These are phyloP conservation scores for Aureobasidium sp. DNA, from an alignment of 2,329 filamentous ascomycete species.

Conservation along the genomic window DNA sequence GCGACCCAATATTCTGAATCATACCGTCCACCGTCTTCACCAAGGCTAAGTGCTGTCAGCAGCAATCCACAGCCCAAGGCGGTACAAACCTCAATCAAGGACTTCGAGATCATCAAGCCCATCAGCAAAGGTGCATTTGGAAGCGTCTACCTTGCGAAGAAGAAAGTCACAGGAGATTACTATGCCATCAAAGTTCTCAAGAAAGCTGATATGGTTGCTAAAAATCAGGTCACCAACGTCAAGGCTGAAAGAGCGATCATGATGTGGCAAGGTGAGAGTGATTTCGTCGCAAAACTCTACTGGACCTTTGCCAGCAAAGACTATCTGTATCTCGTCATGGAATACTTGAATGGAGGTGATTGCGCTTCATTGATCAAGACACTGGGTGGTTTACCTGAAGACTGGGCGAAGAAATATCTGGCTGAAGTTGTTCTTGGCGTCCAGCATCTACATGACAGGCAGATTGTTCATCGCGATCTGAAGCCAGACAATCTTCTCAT, in stretches of 20 bases:
- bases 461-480: constrained; percentile 92
- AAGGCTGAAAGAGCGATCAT: constrained; percentile 98
- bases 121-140: constrained; percentile 99
- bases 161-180: constrained; percentile 97
- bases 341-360: constrained; percentile 95
- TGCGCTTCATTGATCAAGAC: constrained; percentile 96
- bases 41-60: constrained; percentile 67
- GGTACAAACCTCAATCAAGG: constrained; percentile 92
- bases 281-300: constrained; percentile 97
- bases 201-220: constrained; percentile 99
- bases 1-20: constrained; percentile 73
- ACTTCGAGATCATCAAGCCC: constrained; percentile 98
- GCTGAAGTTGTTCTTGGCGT: constrained; percentile 96
- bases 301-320: constrained; percentile 99
- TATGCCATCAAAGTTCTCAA: constrained; percentile 98
- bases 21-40: constrained; percentile 62
- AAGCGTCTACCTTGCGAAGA: constrained; percentile 95
- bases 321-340: constrained; percentile 97
- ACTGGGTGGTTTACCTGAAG: constrained; percentile 82
- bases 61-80: constrained; percentile 78
- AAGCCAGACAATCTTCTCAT: constrained; percentile 97
- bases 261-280: constrained; percentile 99
- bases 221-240: constrained; percentile 98
- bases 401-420: constrained; percentile 97
- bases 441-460: constrained; percentile 86